Evolutionary conservation across 306 rosid genomes (phyloP).

Genomic region (Lathyrus aphaca): DNA sequence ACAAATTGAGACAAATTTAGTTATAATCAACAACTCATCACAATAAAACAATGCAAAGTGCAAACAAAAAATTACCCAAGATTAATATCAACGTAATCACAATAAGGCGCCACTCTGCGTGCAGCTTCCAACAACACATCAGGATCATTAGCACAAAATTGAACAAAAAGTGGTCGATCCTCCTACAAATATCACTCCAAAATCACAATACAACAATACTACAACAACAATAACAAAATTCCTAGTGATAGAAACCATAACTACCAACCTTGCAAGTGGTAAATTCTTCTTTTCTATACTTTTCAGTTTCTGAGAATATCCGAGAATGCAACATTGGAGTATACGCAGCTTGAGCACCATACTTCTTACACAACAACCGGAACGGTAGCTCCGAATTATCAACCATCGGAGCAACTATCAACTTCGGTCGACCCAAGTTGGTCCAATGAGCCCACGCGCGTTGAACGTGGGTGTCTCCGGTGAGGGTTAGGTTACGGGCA

Average conservation of each 20-base stretch:
- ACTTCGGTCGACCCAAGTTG: slow-evolving; percentile 76
- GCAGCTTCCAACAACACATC: slow-evolving; percentile 82
- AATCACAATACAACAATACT: slow-evolving; percentile 4
- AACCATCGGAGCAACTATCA: slow-evolving; percentile 93
- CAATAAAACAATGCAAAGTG: neutral
- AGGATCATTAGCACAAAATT: slow-evolving; percentile 93
- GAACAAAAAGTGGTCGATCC: slow-evolving; percentile 91
- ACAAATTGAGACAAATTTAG: neutral
- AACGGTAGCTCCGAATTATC: slow-evolving; percentile 95
- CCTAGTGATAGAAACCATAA: neutral
- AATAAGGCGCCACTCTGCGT: slow-evolving; percentile 69
- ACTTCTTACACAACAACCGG: slow-evolving; percentile 89
- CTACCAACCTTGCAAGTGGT: slow-evolving; percentile 68
- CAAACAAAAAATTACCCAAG: slow-evolving; percentile 68
- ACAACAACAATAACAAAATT: neutral
- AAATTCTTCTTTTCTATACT: slow-evolving; percentile 81
- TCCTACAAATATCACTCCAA: slow-evolving; percentile 32
- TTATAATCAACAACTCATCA: neutral
- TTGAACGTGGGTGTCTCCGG: slow-evolving; percentile 57
- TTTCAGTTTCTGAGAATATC: slow-evolving; percentile 65
- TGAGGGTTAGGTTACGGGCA: slow-evolving; percentile 40
- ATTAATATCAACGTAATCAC: slow-evolving; percentile 93
- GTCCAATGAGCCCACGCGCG: slow-evolving; percentile 95
- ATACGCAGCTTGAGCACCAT: slow-evolving; percentile 67
- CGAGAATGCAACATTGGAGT: slow-evolving; percentile 61